These are phyloP conservation scores for Arachnopeziza araneosa DNA, from an alignment of 2,329 filamentous ascomycete genomes.

Conservation along the genomic window DNA sequence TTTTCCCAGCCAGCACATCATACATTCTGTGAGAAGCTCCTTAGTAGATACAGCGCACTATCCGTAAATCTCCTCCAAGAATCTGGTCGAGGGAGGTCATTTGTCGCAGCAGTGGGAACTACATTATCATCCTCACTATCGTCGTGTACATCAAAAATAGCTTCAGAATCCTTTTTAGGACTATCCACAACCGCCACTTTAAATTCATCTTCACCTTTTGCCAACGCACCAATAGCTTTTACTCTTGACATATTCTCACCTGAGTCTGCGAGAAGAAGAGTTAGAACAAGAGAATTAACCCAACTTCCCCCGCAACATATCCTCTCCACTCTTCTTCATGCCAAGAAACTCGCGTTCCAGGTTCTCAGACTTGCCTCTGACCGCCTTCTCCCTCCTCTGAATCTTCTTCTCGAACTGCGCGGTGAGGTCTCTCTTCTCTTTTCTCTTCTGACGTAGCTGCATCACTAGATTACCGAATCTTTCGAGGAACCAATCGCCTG, in stretches of 20 bases:
- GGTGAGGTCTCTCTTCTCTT: conserved; percentile 21
- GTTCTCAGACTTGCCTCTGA: conserved; percentile 19
- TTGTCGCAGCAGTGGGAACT: neutral
- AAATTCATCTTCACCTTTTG: neutral
- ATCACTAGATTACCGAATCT: conserved; percentile 21
- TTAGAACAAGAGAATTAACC: neutral
- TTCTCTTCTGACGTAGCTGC: conserved; percentile 20
- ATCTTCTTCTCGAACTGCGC: conserved; percentile 25
- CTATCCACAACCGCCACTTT: neutral
- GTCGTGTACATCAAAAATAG: neutral
- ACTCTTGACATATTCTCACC: neutral
- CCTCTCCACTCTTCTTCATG: conserved; percentile 24
- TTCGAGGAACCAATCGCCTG: conserved; percentile 28
- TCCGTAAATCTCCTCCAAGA: neutral
- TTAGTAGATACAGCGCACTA: neutral
- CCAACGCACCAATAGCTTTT: neutral
- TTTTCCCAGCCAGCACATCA: neutral
- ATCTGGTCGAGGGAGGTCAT: neutral
- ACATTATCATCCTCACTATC: neutral
- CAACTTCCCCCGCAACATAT: neutral
- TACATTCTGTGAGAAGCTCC: neutral
- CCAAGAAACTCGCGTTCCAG: conserved; percentile 21
- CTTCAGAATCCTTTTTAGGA: neutral
- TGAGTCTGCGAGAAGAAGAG: neutral
- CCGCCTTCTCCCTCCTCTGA: conserved; percentile 22